These are phyloP conservation scores for Avena insularis DNA, from an alignment of 176 grass and related monocot genomes.

Conservation along the genomic window DNA sequence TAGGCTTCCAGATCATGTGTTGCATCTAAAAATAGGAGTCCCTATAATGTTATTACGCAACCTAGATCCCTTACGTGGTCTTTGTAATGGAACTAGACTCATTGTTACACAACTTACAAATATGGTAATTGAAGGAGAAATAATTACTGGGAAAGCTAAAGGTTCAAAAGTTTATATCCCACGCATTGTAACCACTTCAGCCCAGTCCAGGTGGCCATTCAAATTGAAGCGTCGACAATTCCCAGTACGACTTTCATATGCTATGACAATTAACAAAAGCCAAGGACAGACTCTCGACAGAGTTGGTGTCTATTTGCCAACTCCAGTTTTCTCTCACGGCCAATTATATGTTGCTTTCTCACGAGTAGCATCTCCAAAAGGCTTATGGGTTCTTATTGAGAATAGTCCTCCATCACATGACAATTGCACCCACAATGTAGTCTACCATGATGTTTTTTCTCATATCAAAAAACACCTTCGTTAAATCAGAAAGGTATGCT, in stretches of 20 bases:
- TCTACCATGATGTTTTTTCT: constrained; percentile 20
- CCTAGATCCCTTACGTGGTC: background rate
- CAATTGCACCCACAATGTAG: constrained; percentile 32
- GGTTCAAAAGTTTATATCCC: constrained; percentile 3
- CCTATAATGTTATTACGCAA: background rate
- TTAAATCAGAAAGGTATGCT: background rate
- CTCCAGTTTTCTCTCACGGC: constrained; percentile 16
- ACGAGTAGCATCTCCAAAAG: constrained; percentile 27
- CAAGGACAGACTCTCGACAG: constrained; percentile 20
- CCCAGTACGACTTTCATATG: constrained; percentile 9
- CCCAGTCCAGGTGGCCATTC: constrained; percentile 14
- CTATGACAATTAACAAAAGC: constrained; percentile 46
- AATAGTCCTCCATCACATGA: background rate
- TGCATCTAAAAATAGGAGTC: constrained; percentile 12
- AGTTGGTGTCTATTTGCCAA: no score
- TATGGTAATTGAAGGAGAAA: background rate
- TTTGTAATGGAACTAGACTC: constrained; percentile 15
- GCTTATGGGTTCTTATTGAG: constrained; percentile 10
- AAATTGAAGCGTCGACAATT: constrained; percentile 17
- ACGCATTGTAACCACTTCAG: background rate
- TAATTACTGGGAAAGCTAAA: constrained; percentile 8
- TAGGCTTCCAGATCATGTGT: background rate
- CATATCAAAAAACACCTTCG: background rate
- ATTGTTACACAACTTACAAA: background rate
- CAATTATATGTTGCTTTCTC: constrained; percentile 43